Percentiles rank a stretch among this genome's conserved stretches.
phyloP scores from a whole-genome alignment of 1,284 basidiomycete genomes.

The Malassezia restricta region DNA sequence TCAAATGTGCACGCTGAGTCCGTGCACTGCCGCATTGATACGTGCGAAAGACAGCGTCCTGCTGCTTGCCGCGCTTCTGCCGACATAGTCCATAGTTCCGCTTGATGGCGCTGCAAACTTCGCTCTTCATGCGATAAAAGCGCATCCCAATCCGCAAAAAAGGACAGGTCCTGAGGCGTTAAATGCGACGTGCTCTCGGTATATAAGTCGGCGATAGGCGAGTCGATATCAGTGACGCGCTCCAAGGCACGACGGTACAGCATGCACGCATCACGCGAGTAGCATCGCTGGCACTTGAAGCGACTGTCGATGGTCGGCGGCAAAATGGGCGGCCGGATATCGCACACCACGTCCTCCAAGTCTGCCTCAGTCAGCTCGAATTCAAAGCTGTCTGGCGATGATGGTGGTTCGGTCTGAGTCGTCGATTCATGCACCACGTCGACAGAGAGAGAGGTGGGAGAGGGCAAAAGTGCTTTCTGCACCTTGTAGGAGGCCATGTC shows the following conservation, averaged over 20 bases:
- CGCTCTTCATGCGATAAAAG: conserved; percentile 79
- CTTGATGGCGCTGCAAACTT: conserved; percentile 66
- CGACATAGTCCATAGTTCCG: conserved; percentile 85
- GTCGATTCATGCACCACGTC: not conserved
- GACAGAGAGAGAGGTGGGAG: not conserved
- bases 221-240: conserved; percentile 20
- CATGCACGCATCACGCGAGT: conserved; percentile 75
- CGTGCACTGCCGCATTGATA: not conserved
- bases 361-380: not conserved
- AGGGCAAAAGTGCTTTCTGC: conserved; percentile 23
- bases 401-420: not conserved
- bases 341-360: not conserved
- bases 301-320: conserved; percentile 77
- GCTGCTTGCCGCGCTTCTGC: conserved; percentile 63
- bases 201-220: conserved; percentile 64
- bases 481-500: conserved; percentile 66
- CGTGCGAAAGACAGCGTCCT: conserved; percentile 40
- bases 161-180: conserved; percentile 57
- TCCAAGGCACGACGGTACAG: conserved; percentile 63
- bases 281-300: conserved; percentile 68
- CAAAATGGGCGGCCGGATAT: conserved; percentile 13
- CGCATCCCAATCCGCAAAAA: conserved; percentile 83
- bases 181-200: conserved; percentile 69
- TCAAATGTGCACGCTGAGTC: not conserved
- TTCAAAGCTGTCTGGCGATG: conserved; percentile 2